Evolutionary conservation across 306 rosid species (phyloP), one percentile per base, ranked within the genome.

Genomic region (Pachyrhizus erosus): DNA sequence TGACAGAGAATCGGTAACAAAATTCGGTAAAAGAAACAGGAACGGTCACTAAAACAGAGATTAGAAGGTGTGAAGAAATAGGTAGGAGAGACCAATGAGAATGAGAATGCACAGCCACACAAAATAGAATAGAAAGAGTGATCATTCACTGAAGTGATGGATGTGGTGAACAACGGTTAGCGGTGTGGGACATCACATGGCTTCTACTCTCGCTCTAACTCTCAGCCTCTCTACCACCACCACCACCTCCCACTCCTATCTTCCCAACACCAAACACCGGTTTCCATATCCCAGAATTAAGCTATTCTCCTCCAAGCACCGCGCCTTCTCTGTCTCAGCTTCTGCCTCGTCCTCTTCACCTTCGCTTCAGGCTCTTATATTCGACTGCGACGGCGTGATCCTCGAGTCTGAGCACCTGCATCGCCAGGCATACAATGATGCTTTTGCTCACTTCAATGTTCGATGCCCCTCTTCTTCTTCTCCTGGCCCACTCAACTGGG

Each of bases 381-480:
- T 96, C 64, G 98, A 96, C 89, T 96, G 98, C 75, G 98, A 96
- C 26, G 99, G 96, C 52, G 97, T 96, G 27, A 93, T 96, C 42
- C 92, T 96, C 0, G 97, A 96, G 74, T 96, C 98, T 5, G 98
- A 96, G 87, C 94, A 96, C 89, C 83, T 96, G 89, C 99, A 96
- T 73, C 98, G 93, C 60, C 93, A 92, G 60, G 99, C 97, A 15
- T 93, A 96, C 85, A 96, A 96, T 74, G 97, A 96, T 29, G 98
- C 97, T 20, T 93, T 92, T 57, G 34, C 86, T 82, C 87, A 92
- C 79, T 96, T 96, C 89, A 87, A 88, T 18, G 89, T 93, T 33
- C 92, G 87, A 0, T 92, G 89, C 89, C 83, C 91, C 7, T 67
- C 88, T 77, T 87, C 93, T 24, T 73, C 89, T 74, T 68, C 84